These are phyloP conservation scores for Boletus mariae DNA, from an alignment of 1,284 basidiomycete genomes.

Conservation along the genomic window DNA sequence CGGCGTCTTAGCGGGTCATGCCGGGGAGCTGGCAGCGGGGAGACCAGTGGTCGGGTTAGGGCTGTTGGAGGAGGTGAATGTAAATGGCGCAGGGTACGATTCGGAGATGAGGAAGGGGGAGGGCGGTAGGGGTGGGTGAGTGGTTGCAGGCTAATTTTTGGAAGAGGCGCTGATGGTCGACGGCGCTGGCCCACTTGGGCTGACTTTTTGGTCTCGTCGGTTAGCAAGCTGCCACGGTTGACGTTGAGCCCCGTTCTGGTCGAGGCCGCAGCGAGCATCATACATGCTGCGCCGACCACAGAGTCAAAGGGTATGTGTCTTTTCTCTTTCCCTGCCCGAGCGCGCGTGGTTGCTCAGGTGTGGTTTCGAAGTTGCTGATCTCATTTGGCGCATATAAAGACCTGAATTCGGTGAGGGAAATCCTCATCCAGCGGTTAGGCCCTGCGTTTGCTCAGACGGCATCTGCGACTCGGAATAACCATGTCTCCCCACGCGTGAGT, in stretches of 20 bases:
- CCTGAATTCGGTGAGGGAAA: conserved; percentile 49
- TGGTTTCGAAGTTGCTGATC: conserved; percentile 1
- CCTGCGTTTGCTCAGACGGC: conserved; percentile 55
- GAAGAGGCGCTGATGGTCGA: conserved; percentile 3
- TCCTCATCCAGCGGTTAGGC: conserved; percentile 55
- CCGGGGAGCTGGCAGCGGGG: conserved; percentile 42
- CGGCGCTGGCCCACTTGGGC: background rate
- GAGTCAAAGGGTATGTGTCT: conserved; percentile 51
- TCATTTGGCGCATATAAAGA: conserved; percentile 39
- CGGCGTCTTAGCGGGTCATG: conserved; percentile 55
- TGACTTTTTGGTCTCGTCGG: background rate
- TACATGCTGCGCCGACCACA: conserved; percentile 55
- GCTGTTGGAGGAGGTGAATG: background rate
- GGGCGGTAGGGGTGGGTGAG: conserved; percentile 14
- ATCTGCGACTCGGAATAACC: conserved; percentile 45
- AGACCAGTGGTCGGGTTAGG: conserved; percentile 7
- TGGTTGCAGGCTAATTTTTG: background rate
- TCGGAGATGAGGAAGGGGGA: background rate
- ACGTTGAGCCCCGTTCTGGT: conserved; percentile 43
- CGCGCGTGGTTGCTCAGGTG: background rate
- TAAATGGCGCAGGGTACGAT: background rate
- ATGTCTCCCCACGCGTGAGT: conserved; percentile 54
- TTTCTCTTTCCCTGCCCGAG: background rate
- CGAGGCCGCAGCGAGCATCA: conserved; percentile 65
- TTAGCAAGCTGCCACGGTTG: conserved; percentile 33